Evolutionary conservation across 768 basidiomycete genomes (phyloP).

Genomic region (Boletus vinaceobasis): DNA sequence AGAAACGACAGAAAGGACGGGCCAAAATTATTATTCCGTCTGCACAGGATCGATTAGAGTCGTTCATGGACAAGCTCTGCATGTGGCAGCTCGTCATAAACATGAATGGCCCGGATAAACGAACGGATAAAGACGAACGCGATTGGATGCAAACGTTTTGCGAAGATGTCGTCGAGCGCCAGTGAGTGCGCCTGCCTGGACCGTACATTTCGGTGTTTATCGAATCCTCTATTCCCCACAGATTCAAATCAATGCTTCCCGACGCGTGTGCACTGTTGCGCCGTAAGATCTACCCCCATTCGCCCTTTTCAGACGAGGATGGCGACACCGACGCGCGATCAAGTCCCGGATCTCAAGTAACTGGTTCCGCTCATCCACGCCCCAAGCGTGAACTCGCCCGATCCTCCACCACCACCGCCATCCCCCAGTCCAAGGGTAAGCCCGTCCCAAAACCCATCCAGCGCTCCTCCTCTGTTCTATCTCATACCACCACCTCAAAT

Average conservation of each 20-base stretch:
- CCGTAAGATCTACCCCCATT: constrained; percentile 62
- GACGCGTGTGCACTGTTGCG: constrained; percentile 55
- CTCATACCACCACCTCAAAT: constrained; percentile 18
- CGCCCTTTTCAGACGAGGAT: constrained; percentile 54
- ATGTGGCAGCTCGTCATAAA: constrained; percentile 63
- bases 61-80: constrained; percentile 75
- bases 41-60: constrained; percentile 56
- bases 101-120: constrained; percentile 35
- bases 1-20: constrained; percentile 23
- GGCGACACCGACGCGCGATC: constrained; percentile 13
- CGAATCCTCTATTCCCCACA: constrained; percentile 20
- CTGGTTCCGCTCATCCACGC: background rate
- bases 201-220: background rate
- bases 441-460: constrained; percentile 8
- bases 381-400: constrained; percentile 11
- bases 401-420: constrained; percentile 9
- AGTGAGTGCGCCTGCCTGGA: constrained; percentile 39
- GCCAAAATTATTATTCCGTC: constrained; percentile 23
- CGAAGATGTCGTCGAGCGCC: constrained; percentile 60
- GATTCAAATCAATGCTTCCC: constrained; percentile 55
- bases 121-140: constrained; percentile 30
- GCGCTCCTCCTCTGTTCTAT: constrained; percentile 25
- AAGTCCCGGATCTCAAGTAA: constrained; percentile 4
- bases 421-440: constrained; percentile 11
- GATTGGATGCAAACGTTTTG: constrained; percentile 80